Evolutionary conservation across 148 eudicot genomes (phyloP), one percentile per base, ranked within the genome.

Genomic region (Simmondsia chinensis): DNA sequence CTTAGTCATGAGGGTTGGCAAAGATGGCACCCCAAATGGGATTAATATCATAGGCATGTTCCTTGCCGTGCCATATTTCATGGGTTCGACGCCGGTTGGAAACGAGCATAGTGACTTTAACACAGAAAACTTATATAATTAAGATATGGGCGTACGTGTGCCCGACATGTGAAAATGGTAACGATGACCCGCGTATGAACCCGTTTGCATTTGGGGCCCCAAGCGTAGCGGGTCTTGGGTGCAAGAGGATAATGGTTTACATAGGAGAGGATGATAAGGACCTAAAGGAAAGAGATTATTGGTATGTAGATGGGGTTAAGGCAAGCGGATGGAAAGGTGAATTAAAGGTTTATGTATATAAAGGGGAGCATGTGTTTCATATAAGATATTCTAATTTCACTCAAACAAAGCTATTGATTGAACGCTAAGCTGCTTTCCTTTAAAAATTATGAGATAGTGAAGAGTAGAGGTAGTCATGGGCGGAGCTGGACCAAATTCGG

Each of bases 11-110:
- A 32, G 27, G 15, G 54, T 47, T 7, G 61, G 72, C 20, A 17
- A 5, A 30, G 16, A 11, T 4, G 52, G 33, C 2, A 20, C 49
- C 35, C 45, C 32, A 42, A n/a, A 23, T 0, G 32, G 47, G 2
- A 12, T 66, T 22, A 34, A 40, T 4, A 46, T 72, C 8, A 32
- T 9, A 11, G 77, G 77, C 4, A 16, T 59, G 23, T 39, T 34
- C 1, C 21, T 68, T 38, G 23, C 59, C 6, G 57, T 56, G 38
- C 70, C 77, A 0, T 72, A 52, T 33, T 72, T 72, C 24, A 25
- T 59, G 43, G 59, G 66, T 1, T 27, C 42, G n/a, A n/a, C n/a
- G n/a, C n/a, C n/a, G n/a, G n/a, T n/a, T n/a, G n/a, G n/a, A n/a
- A n/a, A n/a, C n/a, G n/a, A n/a, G n/a, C n/a, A n/a, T n/a, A n/a